Percentiles rank a stretch among this genome's conserved stretches.
phyloP scores from a whole-genome alignment of 179 eudicot genomes.

The Amaranthus tricolor region DNA sequence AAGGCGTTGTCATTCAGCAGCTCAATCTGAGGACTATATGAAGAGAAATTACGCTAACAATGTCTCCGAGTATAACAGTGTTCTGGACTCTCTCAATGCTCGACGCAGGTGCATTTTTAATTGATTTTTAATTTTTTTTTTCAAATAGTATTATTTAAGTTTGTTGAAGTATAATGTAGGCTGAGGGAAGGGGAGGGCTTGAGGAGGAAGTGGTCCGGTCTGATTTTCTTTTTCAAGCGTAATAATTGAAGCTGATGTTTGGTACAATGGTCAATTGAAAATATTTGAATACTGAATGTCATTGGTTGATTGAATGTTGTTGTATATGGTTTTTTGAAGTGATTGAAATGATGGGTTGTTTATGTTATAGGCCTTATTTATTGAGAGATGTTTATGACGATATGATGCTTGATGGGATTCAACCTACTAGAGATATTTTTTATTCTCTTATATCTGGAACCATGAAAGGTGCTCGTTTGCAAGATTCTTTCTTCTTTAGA shows the following conservation, averaged over 20 bases:
- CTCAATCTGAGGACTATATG: slow-evolving; percentile 48
- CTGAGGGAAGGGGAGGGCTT: too few species aligned
- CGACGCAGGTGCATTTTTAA: slow-evolving; percentile 55
- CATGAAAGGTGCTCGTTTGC: slow-evolving; percentile 73
- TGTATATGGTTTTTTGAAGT: neutral
- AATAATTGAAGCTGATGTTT: too few species aligned
- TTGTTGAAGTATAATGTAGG: neutral
- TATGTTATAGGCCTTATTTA: slow-evolving; percentile 49
- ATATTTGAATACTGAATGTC: too few species aligned
- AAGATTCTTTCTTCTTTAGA: slow-evolving; percentile 84
- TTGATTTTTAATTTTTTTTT: neutral
- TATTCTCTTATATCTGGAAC: slow-evolving; percentile 72
- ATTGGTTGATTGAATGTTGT: neutral
- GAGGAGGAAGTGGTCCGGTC: too few species aligned
- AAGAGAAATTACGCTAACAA: slow-evolving; percentile 77
- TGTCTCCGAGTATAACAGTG: slow-evolving; percentile 79
- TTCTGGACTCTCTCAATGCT: slow-evolving; percentile 55
- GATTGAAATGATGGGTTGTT: slow-evolving; percentile 4
- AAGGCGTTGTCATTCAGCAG: slow-evolving; percentile 51
- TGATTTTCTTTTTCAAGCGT: too few species aligned
- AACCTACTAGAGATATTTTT: slow-evolving; percentile 79
- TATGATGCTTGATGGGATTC: slow-evolving; percentile 91
- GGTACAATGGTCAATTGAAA: too few species aligned
- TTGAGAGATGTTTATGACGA: slow-evolving; percentile 95
- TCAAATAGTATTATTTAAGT: neutral